Base-by-base conservation (phyloP, 768 basidiomycete species). In the Hygrocybe punicea region DNA sequence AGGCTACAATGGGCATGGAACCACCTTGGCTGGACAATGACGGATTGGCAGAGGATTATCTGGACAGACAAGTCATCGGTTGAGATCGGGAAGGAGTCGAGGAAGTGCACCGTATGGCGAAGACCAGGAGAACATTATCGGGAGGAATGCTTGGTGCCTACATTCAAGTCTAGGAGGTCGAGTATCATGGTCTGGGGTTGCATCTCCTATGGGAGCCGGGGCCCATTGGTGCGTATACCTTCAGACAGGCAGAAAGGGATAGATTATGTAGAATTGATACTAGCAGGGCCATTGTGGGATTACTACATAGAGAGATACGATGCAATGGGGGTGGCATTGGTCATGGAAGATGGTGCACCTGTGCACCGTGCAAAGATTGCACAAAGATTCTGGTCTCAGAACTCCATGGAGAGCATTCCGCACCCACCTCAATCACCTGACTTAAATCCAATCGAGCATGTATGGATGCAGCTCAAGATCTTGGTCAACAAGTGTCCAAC, bases 381-480 rank as follows among this genome's bases (percentile, higher is more conserved):
- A 16, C 17, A 40, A 24, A 11, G 10, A 17, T 52, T 52, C 24
- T 19, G 16, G 8, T 16, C 34, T 23, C 34, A 36, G 24, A 37
- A 40, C 35, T 9, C 35, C 10, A 52, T 52, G 34, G 51, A 36
- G 51, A 17, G 33, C 8, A 23, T 40, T 40, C 51, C 37, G 9
- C 51, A 52, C 23, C 51, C 51, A 39, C 34, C 51, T 23, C 51
- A 52, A 24, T 52, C 51, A 52, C 67, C 67, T 1, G 67, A 72
- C 51, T 60, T 70, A 24, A 71, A 69, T 61, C 65, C 62, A 14
- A 62, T 66, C 8, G 63, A 70, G 58, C 57, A 67, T 60, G 62
- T 67, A 16, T 69, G 69, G 69, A 59, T 46, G 24, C 19, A 62
- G 17, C 52, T 68, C 34, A 59, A 69, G 46, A 14, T 52, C 13